Base-by-base conservation (phyloP, 1,139 yeast genomes). In the Blastobotrys persicus region DNA sequence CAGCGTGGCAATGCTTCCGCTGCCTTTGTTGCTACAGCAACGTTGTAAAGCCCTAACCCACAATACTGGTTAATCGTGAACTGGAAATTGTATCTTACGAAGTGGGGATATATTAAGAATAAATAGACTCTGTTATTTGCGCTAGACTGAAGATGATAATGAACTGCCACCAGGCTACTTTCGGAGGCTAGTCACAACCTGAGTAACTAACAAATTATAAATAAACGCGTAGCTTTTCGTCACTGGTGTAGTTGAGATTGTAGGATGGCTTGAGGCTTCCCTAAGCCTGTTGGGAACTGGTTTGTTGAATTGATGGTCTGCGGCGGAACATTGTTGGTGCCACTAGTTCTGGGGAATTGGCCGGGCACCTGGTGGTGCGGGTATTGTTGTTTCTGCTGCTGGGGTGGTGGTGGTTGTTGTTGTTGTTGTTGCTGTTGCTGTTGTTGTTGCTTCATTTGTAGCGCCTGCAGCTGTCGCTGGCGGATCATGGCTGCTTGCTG, bases 381-480 rank as follows among this genome's bases (percentile, higher is more conserved):
- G 16, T 31, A 46, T 18, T 34, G 54, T 38, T 42, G 52, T 39
- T 37, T 52, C 31, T 46, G 49, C 45, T 46, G 48, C n/a, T 34
- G 48, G 13, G 45, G 56, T 28, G 39, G 44, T 41, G 37, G 43
- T 18, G 40, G 47, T 23, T 34, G 37, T 13, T 40, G 51, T 13
- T 33, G 48, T 23, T 53, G 56, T 32, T 50, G 57, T 34, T 56
- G 61, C 20, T 57, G 59, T 34, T 54, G 62, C 37, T 50, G 59
- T 42, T 58, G 62, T 42, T 56, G 62, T 17, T 51, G 56, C 39
- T 54, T 57, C 46, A 51, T 56, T 41, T 56, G 63, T 33, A 49
- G 53, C 44, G 26, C 38, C 39, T 42, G 51, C 44, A 59, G 55
- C 40, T 50, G 53, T 28, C 48, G 55, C 38, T 52, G 46, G 33